phyloP scores from a whole-genome alignment of 495 filamentous ascomycete species.

The Lentithecium fluviatile region DNA sequence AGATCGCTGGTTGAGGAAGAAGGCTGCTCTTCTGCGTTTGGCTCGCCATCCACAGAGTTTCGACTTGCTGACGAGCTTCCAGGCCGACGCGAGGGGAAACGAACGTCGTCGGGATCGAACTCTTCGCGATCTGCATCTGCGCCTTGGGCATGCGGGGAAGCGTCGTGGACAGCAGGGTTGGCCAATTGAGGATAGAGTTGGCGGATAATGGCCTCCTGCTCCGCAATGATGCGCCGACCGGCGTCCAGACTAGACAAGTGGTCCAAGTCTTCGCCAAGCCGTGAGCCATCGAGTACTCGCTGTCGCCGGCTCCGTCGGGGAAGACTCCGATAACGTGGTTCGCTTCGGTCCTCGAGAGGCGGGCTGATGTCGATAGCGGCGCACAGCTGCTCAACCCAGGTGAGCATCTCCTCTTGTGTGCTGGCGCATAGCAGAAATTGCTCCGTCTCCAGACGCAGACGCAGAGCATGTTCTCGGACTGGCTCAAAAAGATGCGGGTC shows the following conservation, averaged over 20 bases:
- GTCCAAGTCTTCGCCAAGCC: constrained; percentile 12
- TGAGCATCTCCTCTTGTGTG: constrained; percentile 53
- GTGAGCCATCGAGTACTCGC: constrained; percentile 23
- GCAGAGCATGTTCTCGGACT: constrained; percentile 55
- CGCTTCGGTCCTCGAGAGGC: constrained; percentile 54
- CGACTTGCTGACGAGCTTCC: constrained; percentile 7
- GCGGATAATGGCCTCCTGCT: constrained; percentile 36
- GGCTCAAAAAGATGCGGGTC: constrained; percentile 41
- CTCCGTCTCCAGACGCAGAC: constrained; percentile 62
- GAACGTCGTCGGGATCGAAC: constrained; percentile 34
- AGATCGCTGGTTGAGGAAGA: constrained; percentile 26
- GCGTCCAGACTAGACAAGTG: constrained; percentile 8
- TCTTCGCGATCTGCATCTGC: constrained; percentile 34
- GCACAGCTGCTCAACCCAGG: constrained; percentile 55
- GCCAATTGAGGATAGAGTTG: constrained; percentile 34
- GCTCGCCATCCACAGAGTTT: neutral
- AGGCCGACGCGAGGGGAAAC: constrained; percentile 23
- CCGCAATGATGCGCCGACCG: constrained; percentile 28
- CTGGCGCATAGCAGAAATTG: constrained; percentile 61
- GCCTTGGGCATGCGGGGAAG: neutral
- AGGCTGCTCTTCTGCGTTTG: constrained; percentile 23
- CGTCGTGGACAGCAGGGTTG: neutral
- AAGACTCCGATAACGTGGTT: constrained; percentile 54
- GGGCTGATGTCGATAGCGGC: constrained; percentile 55
- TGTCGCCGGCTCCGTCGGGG: constrained; percentile 41